A percentile compares a stretch with the other conserved stretches of the same genome.
Conservation (phyloP, 805 yeast genomes). For the Kluyveromyces siamensis region DNA sequence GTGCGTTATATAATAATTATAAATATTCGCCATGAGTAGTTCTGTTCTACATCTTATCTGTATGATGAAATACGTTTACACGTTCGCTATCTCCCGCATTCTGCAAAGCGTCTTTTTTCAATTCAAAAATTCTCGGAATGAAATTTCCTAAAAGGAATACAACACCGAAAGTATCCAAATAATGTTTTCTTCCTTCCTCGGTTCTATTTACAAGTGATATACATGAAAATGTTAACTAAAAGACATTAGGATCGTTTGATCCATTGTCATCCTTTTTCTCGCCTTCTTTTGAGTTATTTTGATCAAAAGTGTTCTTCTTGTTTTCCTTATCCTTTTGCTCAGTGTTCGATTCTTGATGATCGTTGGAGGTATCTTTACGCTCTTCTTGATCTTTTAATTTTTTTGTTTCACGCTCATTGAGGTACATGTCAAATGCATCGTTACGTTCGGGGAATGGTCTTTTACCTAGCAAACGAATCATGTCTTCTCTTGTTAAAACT, state of each 20-base stretch:
- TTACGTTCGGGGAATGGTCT: slow-evolving; percentile 87
- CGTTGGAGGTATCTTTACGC: slow-evolving; percentile 1
- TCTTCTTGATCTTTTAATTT: slow-evolving; percentile 18
- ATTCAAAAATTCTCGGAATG: background rate
- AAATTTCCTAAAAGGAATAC: background rate
- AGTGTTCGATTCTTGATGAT: background rate
- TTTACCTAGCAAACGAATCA: slow-evolving; percentile 81
- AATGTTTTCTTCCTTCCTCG: background rate
- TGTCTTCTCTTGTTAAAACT: slow-evolving; percentile 87
- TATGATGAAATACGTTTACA: no score
- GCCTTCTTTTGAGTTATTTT: background rate
- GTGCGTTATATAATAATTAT: no score
- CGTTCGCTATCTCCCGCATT: background rate
- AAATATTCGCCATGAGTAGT: no score
- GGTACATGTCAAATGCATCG: slow-evolving; percentile 57
- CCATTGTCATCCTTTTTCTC: background rate
- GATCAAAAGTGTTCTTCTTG: background rate
- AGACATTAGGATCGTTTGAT: background rate
- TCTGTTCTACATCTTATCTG: no score
- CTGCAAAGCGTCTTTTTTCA: background rate
- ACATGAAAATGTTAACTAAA: background rate
- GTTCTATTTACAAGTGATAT: background rate
- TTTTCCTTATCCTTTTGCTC: background rate
- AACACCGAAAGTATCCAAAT: background rate
- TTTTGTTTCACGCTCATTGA: slow-evolving; percentile 22